phyloP scores from a whole-genome alignment of 331 rosid genomes.

The Cydonia oblonga region DNA sequence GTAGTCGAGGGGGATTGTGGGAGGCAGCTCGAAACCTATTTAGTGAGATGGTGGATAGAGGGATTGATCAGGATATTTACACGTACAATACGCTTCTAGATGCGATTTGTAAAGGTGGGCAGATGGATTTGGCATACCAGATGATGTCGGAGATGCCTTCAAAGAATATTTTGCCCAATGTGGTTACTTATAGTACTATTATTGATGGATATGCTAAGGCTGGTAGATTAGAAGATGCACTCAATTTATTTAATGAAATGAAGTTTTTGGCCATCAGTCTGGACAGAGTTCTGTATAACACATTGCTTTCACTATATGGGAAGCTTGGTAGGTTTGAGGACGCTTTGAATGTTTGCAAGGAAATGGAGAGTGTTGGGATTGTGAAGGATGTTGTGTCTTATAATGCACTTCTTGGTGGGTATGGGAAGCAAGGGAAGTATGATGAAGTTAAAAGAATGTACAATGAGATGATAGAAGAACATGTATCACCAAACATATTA shows the following conservation, averaged over 20 bases:
- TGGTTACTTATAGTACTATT: slow-evolving; percentile 84
- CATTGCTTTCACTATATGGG: slow-evolving; percentile 64
- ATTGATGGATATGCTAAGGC: slow-evolving; percentile 85
- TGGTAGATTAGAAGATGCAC: slow-evolving; percentile 65
- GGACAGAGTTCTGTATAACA: slow-evolving; percentile 80
- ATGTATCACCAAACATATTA: slow-evolving; percentile 46
- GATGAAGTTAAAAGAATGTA: slow-evolving; percentile 44
- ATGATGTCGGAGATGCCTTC: slow-evolving; percentile 64
- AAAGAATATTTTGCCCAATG: slow-evolving; percentile 57
- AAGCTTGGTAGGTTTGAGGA: slow-evolving; percentile 80
- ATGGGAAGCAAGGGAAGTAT: slow-evolving; percentile 69
- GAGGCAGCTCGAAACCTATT: slow-evolving; percentile 55
- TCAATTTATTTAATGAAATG: slow-evolving; percentile 56
- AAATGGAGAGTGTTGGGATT: slow-evolving; percentile 75
- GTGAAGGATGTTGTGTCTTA: slow-evolving; percentile 62
- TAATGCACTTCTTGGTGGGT: slow-evolving; percentile 80
- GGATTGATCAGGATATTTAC: slow-evolving; percentile 60
- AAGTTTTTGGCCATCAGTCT: slow-evolving; percentile 43
- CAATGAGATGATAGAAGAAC: slow-evolving; percentile 50
- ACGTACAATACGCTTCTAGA: slow-evolving; percentile 80
- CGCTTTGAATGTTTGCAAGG: slow-evolving; percentile 45
- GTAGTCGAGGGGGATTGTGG: slow-evolving; percentile 75
- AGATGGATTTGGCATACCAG: slow-evolving; percentile 62
- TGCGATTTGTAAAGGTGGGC: slow-evolving; percentile 76
- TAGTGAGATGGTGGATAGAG: slow-evolving; percentile 54